phyloP scores from a whole-genome alignment of 306 rosid genomes.

The Macrotyloma uniflorum region DNA sequence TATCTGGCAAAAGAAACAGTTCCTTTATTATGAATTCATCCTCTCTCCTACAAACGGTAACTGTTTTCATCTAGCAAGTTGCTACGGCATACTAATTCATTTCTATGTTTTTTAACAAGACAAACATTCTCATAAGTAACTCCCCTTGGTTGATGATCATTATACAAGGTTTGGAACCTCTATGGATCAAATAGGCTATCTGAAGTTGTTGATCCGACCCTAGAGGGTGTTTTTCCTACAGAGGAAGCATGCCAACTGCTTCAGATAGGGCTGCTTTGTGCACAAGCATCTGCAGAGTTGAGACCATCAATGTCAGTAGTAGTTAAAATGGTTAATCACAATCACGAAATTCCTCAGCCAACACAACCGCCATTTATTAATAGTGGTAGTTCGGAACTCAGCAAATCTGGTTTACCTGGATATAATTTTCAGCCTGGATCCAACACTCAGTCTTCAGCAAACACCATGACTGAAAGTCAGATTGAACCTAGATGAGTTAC shows the following conservation, averaged over 20 bases:
- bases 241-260: slow-evolving; percentile 38
- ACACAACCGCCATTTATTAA: slow-evolving; percentile 42
- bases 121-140: background rate
- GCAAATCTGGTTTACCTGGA: slow-evolving; percentile 9
- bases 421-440: slow-evolving; percentile 30
- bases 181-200: slow-evolving; percentile 33
- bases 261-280: slow-evolving; percentile 46
- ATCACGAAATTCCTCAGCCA: slow-evolving; percentile 38
- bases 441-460: slow-evolving; percentile 35
- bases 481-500: slow-evolving; percentile 35
- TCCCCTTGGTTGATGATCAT: background rate
- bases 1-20: slow-evolving; percentile 61
- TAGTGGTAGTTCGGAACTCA: slow-evolving; percentile 33
- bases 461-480: slow-evolving; percentile 38
- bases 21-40: slow-evolving; percentile 37
- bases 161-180: slow-evolving; percentile 41
- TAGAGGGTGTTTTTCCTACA: slow-evolving; percentile 15
- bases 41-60: slow-evolving; percentile 49
- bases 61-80: background rate
- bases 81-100: background rate
- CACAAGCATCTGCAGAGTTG: slow-evolving; percentile 43
- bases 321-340: slow-evolving; percentile 33
- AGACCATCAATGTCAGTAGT: slow-evolving; percentile 47
- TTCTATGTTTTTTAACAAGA: background rate
- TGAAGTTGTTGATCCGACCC: slow-evolving; percentile 29